Evolutionary conservation across 2,329 filamentous ascomycete species (phyloP), one percentile per base, ranked within the genome.

Genomic region (Cylindrodendrum hubeiense): DNA sequence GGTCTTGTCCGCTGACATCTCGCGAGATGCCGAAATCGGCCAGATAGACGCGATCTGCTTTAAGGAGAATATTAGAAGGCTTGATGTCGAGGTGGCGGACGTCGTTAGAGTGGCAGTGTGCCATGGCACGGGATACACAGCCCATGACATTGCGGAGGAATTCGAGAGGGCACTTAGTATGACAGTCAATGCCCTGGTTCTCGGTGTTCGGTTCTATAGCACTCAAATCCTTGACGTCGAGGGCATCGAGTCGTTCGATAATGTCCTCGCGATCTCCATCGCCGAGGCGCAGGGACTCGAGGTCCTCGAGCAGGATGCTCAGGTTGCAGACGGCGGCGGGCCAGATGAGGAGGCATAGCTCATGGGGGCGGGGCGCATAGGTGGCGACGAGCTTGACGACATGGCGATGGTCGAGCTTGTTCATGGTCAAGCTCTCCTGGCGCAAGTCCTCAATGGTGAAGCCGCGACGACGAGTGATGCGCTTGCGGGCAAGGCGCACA

Each of bases 11-110:
- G 52, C 79, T 80, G 15, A 85, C 82, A 52, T 85, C 83, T 55
- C 79, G 77, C 13, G 84, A 82, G 24, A 85, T 84, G 37, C 83
- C 84, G 74, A 85, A 85, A 69, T 85, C 84, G 22, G 83, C 81
- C 15, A 85, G 75, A 62, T 85, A 85, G 9, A 85, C 83, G 9
- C 81, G 77, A 6, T 80, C 79, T 2, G 82, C 77, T 60, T 79
- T 81, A 8, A 85, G 75, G 3, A 85, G 76, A 54, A 85, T 84
- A 56, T 85, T 85, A 37, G 79, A 79, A 2, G 83, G 84, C 63
- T 85, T 85, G 37, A 86, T 79, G 57, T 85, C 82, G 5, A 83
- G 78, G 67, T 85, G 83, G 22, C 83, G 78, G 13, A 85, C 80
- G 19, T 80, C 75, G 51, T 80, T 77, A 17, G 74, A 69, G 68